These are phyloP conservation scores for Zanthoxylum bungeanum DNA, from an alignment of 345 rosid genomes.

Conservation along the genomic window DNA sequence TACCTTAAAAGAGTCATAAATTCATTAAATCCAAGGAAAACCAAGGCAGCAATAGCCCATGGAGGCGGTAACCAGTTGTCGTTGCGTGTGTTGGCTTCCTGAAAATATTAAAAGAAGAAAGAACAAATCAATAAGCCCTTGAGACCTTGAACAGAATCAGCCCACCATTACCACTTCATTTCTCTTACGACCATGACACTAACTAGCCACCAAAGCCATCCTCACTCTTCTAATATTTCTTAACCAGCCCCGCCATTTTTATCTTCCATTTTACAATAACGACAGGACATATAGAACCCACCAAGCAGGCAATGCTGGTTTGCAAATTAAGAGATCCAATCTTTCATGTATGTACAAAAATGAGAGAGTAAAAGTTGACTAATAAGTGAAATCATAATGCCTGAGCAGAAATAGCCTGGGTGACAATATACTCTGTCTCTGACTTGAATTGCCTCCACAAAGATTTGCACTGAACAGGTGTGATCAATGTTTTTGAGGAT, in stretches of 20 bases:
- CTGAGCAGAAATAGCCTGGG: conserved; percentile 99
- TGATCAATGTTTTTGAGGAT: conserved; percentile 74
- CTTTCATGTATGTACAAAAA: not conserved
- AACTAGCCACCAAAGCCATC: not conserved
- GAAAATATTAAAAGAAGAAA: conserved; percentile 25
- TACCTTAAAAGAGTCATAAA: conserved; percentile 98
- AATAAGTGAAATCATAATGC: conserved; percentile 31
- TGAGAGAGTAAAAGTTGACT: not conserved
- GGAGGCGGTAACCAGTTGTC: conserved; percentile 99
- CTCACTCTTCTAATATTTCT: not conserved
- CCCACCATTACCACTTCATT: not conserved
- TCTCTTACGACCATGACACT: not conserved
- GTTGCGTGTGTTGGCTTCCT: conserved; percentile 94
- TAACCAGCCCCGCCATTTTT: not conserved
- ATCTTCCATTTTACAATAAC: not conserved
- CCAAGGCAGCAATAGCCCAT: conserved; percentile 90
- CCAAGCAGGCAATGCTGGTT: not conserved
- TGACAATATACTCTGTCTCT: conserved; percentile 88
- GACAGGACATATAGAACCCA: not conserved
- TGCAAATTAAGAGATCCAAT: not conserved
- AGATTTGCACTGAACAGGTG: conserved; percentile 94
- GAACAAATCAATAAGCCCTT: not conserved
- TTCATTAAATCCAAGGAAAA: conserved; percentile 92
- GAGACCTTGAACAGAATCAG: not conserved
- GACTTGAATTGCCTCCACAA: conserved; percentile 97